Base-by-base conservation (phyloP, 2,329 filamentous ascomycete species). In the Hymenoscyphus linearis region DNA sequence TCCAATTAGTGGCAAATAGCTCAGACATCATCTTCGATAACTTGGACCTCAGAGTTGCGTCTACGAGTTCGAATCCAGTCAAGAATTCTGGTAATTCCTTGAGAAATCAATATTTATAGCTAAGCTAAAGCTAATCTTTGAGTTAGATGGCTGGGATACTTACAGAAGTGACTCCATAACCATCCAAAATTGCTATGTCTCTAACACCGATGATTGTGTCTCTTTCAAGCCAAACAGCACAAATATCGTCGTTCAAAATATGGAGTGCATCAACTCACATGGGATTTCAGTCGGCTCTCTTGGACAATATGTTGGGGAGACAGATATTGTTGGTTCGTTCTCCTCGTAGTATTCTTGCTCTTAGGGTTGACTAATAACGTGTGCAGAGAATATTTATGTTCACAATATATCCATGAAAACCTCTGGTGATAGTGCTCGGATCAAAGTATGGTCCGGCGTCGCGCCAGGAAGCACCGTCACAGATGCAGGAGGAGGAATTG, bases 331-430 rank as follows among this genome's bases (percentile, higher is more conserved):
- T 50, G 44, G 44, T 86, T 69, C 13, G 44, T 13, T 14, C 25
- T 50, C n/a, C 37, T n/a, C 13, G 7, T 44, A 9, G 7, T 18
- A 22, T 18, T 18, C 16, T 18, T 9, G 10, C 10, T 10, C 7
- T 5, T 4, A 10, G 2, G 5, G 4, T 22, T 25, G 4, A 22
- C 44, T 50, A 22, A 50, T 50, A 25, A 3, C 10, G 3, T 25
- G 9, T 4, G 9, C 85, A 87, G 80, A 87, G 72, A 84, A 89
- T 67, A 70, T 89, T 13, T 82, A 84, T 66, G 79, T 87, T 60
- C 82, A 80, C 72, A 80, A 81, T 65, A 73, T 77, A 36, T 76
- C 74, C 40, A 77, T 80, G 75, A 75, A 73, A 62, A 80, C 80
- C 62, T 76, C 76, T n/a, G 74, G 78, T 52, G 81, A 87, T 65